These are phyloP conservation scores for Stromatinia cepivora DNA, from an alignment of 2,329 filamentous ascomycete species.

Conservation along the genomic window DNA sequence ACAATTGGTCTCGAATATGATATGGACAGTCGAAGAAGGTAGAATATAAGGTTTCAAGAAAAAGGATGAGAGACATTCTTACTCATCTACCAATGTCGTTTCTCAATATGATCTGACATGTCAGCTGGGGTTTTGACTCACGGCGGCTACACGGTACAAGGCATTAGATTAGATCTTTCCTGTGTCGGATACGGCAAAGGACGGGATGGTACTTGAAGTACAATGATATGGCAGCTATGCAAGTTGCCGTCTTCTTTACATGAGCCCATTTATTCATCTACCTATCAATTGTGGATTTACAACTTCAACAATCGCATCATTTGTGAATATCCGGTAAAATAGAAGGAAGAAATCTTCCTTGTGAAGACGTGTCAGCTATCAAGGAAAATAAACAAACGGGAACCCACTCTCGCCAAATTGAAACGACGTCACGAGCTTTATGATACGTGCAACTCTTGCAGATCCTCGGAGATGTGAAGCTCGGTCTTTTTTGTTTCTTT, in stretches of 20 bases:
- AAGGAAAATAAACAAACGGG: slow-evolving; percentile 6
- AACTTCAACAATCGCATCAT: neutral
- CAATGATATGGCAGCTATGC: slow-evolving; percentile 9
- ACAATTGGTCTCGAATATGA: neutral
- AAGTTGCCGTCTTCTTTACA: slow-evolving; percentile 5
- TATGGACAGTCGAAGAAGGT: neutral
- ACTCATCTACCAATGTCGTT: neutral
- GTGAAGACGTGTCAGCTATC: slow-evolving; percentile 1
- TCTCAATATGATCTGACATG: neutral
- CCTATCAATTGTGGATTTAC: neutral
- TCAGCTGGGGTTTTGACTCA: neutral
- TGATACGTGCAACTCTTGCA: neutral
- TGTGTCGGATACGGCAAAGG: slow-evolving; percentile 1
- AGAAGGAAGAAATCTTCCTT: neutral
- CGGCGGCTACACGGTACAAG: neutral
- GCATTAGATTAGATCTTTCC: slow-evolving; percentile 12
- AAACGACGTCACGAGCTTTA: slow-evolving; percentile 19
- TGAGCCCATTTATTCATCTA: neutral
- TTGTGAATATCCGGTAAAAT: neutral
- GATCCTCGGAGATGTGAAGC: slow-evolving; percentile 7
- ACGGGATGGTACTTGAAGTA: slow-evolving; percentile 1
- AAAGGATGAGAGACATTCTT: neutral
- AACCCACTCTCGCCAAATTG: slow-evolving; percentile 15
- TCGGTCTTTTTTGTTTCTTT: neutral
- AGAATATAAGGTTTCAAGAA: neutral